A percentile compares a stretch with the other conserved stretches of the same genome.
Evolutionary conservation across 345 rosid genomes (phyloP).

Genomic region (Eucalyptus regnans): DNA sequence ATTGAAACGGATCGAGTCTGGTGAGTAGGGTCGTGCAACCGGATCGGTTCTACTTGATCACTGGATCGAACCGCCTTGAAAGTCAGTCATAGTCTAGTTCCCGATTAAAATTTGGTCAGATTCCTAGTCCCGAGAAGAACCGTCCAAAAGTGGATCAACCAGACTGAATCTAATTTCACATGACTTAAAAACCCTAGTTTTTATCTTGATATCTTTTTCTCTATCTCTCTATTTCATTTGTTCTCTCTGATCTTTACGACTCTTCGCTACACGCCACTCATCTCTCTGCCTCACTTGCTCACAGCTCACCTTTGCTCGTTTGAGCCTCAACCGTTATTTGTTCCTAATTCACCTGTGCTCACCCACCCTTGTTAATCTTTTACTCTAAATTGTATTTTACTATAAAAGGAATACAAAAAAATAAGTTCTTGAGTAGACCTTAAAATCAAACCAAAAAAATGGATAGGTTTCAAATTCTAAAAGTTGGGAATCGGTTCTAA

Average conservation of each 20-base stretch:
- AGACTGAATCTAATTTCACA: rapidly evolving
- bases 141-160: too few species aligned
- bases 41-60: not conserved
- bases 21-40: not conserved
- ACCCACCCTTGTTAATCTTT: too few species aligned
- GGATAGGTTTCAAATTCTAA: rapidly evolving
- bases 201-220: too few species aligned
- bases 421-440: rapidly evolving
- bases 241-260: rapidly evolving
- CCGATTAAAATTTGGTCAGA: too few species aligned
- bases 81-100: too few species aligned
- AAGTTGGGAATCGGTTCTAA: rapidly evolving
- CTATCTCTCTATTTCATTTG: not conserved
- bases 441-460: rapidly evolving
- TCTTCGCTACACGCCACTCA: too few species aligned
- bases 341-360: too few species aligned
- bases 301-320: rapidly evolving
- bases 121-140: too few species aligned
- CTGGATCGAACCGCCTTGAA: not conserved
- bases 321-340: not conserved
- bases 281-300: not conserved
- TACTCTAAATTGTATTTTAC: too few species aligned
- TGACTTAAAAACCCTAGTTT: too few species aligned
- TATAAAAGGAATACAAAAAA: too few species aligned
- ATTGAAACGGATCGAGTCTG: not conserved